These are phyloP conservation scores for Dendrobium huoshanense DNA, from an alignment of 106 monocot species.

Conservation along the genomic window DNA sequence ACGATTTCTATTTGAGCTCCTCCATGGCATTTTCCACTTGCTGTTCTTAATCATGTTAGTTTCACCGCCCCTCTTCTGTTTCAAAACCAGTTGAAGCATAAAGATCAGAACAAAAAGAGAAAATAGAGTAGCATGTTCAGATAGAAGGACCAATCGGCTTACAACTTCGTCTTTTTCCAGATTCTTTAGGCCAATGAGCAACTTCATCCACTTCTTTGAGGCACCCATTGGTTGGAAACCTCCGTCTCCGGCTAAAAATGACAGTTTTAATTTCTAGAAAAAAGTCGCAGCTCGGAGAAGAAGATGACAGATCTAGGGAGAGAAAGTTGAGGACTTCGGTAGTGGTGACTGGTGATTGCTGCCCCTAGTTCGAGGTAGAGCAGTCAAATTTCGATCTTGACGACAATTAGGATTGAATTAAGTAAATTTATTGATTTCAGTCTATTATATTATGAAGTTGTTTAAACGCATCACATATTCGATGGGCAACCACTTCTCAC, in stretches of 20 bases:
- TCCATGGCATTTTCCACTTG: constrained; percentile 39
- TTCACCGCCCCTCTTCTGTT: constrained; percentile 5
- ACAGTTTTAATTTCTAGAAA: too few species aligned
- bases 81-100: background rate
- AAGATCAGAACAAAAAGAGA: background rate
- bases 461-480: too few species aligned
- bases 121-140: background rate
- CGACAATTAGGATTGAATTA: too few species aligned
- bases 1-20: constrained; percentile 25
- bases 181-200: constrained; percentile 6
- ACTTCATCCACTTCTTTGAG: constrained; percentile 11
- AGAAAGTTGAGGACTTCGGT: too few species aligned
- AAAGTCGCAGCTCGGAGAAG: too few species aligned
- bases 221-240: background rate
- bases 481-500: too few species aligned
- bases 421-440: too few species aligned
- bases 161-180: constrained; percentile 5
- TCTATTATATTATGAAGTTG: too few species aligned
- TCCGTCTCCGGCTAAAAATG: background rate
- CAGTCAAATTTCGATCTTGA: too few species aligned
- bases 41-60: constrained; percentile 1
- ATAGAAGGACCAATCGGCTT: background rate
- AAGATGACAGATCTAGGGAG: too few species aligned
- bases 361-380: too few species aligned
- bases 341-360: too few species aligned